Base-by-base conservation (phyloP, 371 early-diverging fungal species). In the Apophysomyces ossiformis region DNA sequence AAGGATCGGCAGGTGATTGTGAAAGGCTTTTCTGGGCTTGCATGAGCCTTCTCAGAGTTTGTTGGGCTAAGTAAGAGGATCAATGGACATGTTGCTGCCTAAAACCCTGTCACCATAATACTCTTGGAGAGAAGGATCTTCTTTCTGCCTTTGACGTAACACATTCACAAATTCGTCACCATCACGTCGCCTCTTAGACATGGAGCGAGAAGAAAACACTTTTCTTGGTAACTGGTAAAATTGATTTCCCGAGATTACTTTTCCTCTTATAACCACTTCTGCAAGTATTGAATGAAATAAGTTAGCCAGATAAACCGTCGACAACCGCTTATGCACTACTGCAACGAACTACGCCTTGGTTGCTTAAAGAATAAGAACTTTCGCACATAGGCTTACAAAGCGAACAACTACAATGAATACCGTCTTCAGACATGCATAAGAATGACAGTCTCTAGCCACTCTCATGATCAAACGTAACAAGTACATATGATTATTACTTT, bases 151-250 rank as follows among this genome's bases (percentile, higher is more conserved):
- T 16, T 67, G 67, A 8, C 61, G 61, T n/a, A 67, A 32, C 15
- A 61, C 61, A 58, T 67, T 67, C 3, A 67, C 67, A 5, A 67
- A 44, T n/a, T 43, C 57, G 12, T 57, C 61, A 41, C 58, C 43
- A 36, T 58, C 45, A 37, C 38, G 36, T 15, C 46, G 13, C 37
- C 58, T 18, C 18, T 44, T 65, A 45, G 58, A 45, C 65, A 65
- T 65, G 6, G 43, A 18, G n/a, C 12, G 11, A 11, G 8, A 50
- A 8, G 38, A 11, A 41, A 16, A 62, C 38, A n/a, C 21, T 60
- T 60, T 60, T 60, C n/a, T 13, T 56, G 39, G 32, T 2, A 26
- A 26, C 2, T 1, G 54, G 12, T 13, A 32, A 26, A 58, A 41
- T 41, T 50, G 54, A 50, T 21, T 18, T 26, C 13, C 56, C 54